Conservation (phyloP, 2,329 filamentous ascomycete genomes). For the Ascochyta clinopodiicola region DNA sequence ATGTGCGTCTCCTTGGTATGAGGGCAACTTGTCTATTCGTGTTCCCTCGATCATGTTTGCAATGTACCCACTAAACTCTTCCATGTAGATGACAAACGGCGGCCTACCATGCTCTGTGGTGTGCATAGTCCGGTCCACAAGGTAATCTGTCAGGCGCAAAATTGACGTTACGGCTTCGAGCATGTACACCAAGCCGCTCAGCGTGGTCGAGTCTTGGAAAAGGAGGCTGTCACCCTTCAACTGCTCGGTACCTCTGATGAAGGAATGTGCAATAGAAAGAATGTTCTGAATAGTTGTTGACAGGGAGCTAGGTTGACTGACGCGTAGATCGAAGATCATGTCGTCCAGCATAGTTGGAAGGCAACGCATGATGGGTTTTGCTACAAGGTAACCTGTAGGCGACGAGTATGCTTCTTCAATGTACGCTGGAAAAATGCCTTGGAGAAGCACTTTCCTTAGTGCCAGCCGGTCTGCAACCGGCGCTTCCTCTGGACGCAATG, state of each 20-base stretch:
- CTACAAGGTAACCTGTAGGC: constrained; percentile 59
- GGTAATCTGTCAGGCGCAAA: constrained; percentile 56
- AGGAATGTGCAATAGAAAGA: constrained; percentile 47
- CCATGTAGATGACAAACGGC: constrained; percentile 48
- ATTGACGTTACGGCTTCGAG: constrained; percentile 52
- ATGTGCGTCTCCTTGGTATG: constrained; percentile 22
- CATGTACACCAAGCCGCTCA: constrained; percentile 50
- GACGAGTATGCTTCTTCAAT: constrained; percentile 57
- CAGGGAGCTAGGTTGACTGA: constrained; percentile 50
- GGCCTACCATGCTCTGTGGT: constrained; percentile 21
- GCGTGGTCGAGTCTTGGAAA: constrained; percentile 49
- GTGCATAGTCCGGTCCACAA: constrained; percentile 43
- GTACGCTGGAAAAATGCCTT: constrained; percentile 64
- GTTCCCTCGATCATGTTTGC: constrained; percentile 32
- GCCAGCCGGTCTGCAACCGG: constrained; percentile 51
- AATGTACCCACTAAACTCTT: constrained; percentile 48
- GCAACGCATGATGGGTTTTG: constrained; percentile 60
- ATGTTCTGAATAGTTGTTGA: constrained; percentile 47
- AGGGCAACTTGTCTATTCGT: constrained; percentile 22
- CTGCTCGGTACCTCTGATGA: constrained; percentile 45
- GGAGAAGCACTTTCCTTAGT: constrained; percentile 60
- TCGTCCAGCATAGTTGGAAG: constrained; percentile 52
- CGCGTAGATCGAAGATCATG: constrained; percentile 55
- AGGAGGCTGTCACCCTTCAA: constrained; percentile 44
- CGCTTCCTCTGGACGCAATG: constrained; percentile 56